Evolutionary conservation across 1,284 basidiomycete species (phyloP).

Genomic region (Cystobasidium sp.): DNA sequence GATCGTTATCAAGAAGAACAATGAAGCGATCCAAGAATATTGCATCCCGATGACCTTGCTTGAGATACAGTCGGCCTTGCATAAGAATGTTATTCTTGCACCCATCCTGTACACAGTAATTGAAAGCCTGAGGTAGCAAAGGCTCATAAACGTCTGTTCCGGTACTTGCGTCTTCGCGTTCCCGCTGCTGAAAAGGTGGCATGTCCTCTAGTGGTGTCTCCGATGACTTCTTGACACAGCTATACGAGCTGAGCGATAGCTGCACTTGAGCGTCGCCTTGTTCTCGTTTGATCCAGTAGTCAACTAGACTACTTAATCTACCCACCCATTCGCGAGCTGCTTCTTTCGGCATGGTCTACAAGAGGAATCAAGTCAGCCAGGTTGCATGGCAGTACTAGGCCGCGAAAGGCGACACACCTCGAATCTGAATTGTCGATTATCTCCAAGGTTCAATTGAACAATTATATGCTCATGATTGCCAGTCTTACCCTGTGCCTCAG

Average conservation of each 20-base stretch:
- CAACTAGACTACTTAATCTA: slow-evolving; percentile 46
- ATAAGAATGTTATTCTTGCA: slow-evolving; percentile 45
- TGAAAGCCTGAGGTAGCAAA: slow-evolving; percentile 45
- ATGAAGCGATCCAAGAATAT: slow-evolving; percentile 47
- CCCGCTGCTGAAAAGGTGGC: not conserved
- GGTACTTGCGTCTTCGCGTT: slow-evolving; percentile 11
- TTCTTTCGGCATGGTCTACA: slow-evolving; percentile 40
- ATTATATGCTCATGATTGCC: slow-evolving; percentile 1
- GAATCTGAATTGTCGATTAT: slow-evolving; percentile 38
- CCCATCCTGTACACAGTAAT: slow-evolving; percentile 49
- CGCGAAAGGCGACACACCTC: slow-evolving; percentile 40
- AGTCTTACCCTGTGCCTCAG: not conserved
- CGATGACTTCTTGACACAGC: not conserved
- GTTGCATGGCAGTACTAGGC: not conserved
- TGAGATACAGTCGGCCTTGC: slow-evolving; percentile 48
- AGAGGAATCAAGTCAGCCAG: not conserved
- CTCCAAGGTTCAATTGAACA: slow-evolving; percentile 18
- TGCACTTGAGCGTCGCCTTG: slow-evolving; percentile 48
- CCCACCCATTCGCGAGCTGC: slow-evolving; percentile 49
- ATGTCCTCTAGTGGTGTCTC: slow-evolving; percentile 10
- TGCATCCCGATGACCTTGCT: slow-evolving; percentile 47
- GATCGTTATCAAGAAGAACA: slow-evolving; percentile 45
- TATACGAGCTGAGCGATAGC: slow-evolving; percentile 42
- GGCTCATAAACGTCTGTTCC: slow-evolving; percentile 39
- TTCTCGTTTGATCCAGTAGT: slow-evolving; percentile 49